A percentile compares a stretch with the other conserved stretches of the same genome.
Conservation (phyloP, 2,329 filamentous ascomycete genomes). For the Pestalotiopsis sp. region DNA sequence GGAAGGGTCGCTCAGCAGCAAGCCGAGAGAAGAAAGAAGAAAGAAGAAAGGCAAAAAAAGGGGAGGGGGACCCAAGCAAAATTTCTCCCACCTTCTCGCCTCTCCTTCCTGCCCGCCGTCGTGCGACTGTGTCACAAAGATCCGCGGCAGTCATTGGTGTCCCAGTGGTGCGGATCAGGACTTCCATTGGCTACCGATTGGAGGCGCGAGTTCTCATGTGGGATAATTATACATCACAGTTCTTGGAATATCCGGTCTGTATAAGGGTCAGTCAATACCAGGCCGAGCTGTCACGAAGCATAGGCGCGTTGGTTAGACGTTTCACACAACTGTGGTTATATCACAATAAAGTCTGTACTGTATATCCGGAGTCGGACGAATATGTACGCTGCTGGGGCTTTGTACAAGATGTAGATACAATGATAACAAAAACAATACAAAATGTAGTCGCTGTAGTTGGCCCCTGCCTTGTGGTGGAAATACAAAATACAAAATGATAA, state of each 20-base stretch:
- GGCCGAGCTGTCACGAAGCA: not conserved
- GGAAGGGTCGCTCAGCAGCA: not conserved
- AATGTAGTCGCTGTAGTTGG: not conserved
- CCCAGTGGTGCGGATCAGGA: not conserved
- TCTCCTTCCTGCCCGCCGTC: not conserved
- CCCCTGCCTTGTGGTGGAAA: not conserved
- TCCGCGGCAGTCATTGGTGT: conserved; percentile 2
- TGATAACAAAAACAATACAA: not conserved
- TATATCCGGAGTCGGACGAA: not conserved
- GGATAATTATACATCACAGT: not conserved
- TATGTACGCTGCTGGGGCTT: not conserved
- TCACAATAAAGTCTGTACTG: not conserved
- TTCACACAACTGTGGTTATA: not conserved
- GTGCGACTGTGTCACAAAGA: conserved; percentile 1
- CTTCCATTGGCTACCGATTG: not conserved
- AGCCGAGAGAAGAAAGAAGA: not conserved
- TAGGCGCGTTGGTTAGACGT: not conserved
- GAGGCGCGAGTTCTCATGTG: not conserved
- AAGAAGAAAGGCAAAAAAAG: not conserved
- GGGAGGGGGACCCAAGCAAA: not conserved
- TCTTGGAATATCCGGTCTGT: not conserved
- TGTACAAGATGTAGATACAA: not conserved
- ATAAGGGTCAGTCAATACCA: not conserved
- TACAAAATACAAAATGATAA: not conserved
- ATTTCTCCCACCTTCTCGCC: not conserved